Evolutionary conservation across 768 basidiomycete species (phyloP).

Genomic region (Clavaria fumosa): DNA sequence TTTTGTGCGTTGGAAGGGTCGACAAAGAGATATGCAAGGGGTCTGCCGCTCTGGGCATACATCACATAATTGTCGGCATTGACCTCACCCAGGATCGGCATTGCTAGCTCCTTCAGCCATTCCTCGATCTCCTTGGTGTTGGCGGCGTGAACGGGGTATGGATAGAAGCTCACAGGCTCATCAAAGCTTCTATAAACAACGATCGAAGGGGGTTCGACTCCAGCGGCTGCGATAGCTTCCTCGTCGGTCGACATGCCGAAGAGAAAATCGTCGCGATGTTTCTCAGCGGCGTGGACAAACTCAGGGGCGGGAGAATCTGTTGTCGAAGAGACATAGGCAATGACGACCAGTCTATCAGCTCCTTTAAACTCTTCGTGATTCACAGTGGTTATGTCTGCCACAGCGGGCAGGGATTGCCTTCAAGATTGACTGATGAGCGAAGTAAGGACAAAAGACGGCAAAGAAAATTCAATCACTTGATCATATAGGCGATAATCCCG

Average conservation of each 20-base stretch:
- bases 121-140: constrained; percentile 47
- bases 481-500: constrained; percentile 92
- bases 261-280: constrained; percentile 84
- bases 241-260: constrained; percentile 77
- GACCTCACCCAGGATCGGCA: constrained; percentile 87
- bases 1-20: constrained; percentile 60
- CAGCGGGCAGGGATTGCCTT: constrained; percentile 86
- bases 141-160: constrained; percentile 42
- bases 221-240: constrained; percentile 49
- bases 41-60: constrained; percentile 72
- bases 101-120: constrained; percentile 71
- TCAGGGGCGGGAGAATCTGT: constrained; percentile 54
- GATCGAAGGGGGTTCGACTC: constrained; percentile 67
- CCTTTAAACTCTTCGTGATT: constrained; percentile 77
- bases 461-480: constrained; percentile 46
- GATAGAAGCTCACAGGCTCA: constrained; percentile 58
- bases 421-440: neutral
- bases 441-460: too few species aligned
- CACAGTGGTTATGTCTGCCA: constrained; percentile 60
- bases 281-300: constrained; percentile 70
- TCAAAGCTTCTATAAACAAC: constrained; percentile 91
- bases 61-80: constrained; percentile 81
- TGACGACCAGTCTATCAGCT: constrained; percentile 78
- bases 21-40: constrained; percentile 89
- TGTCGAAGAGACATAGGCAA: constrained; percentile 70